Evolutionary conservation across 2,329 filamentous ascomycete genomes (phyloP), one percentile per base, ranked within the genome.

Genomic region (Phoma sp.): DNA sequence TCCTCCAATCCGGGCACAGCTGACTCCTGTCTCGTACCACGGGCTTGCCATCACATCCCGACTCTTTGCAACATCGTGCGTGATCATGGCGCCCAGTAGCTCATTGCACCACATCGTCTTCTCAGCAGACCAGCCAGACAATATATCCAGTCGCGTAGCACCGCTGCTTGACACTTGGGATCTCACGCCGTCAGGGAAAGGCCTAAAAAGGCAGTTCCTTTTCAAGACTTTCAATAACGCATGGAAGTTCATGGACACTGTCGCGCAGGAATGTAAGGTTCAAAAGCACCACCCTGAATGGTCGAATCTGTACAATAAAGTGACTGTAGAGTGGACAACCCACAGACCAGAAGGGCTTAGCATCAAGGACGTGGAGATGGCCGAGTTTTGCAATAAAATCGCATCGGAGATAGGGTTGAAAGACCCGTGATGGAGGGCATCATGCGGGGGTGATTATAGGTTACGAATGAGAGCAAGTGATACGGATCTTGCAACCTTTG

Each of bases 321-420:
- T 73, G 7, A 68, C 60, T 3, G 47, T 74, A 7, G 69, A 71
- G 43, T 74, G 72, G 71, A 73, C 70, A 5, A 74, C 72, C n/a
- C 71, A 74, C 32, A 59, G 52, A n/a, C 70, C 72, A 2, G 55
- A 66, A 30, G 72, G 72, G 1, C 59, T 74, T 18, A 73, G 69
- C 41, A 58, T 67, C 51, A 73, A 73, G 49, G 72, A 74, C 30
- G 64, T 71, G 4, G 62, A 70, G 10, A 74, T 74, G 71, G 72
- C 72, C 23, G 70, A 72, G 40, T 72, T 73, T 24, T 74, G 71
- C 33, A 62, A 74, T 44, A 50, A 45, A 7, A 60, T 42, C n/a
- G 71, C 71, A 4, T 55, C 54, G 9, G 61, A 66, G 38, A 62
- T 73, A 40, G 71, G 70, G 13, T 47, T 71, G 33, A 67, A 65